Base-by-base conservation (phyloP, 2,329 filamentous ascomycete genomes). In the Colletotrichum kahawae region DNA sequence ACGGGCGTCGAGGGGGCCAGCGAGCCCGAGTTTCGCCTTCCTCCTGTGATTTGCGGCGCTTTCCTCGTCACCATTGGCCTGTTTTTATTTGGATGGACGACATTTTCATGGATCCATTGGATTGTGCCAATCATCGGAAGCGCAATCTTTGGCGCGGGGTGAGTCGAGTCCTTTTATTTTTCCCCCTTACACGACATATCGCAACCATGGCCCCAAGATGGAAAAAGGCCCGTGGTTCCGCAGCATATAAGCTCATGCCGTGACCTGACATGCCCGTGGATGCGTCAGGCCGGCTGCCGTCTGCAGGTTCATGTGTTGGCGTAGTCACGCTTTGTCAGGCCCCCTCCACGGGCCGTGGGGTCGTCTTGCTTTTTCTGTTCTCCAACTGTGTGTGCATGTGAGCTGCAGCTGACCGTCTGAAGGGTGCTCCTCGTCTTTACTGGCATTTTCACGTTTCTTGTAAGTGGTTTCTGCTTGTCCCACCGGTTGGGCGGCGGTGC, bases 31-130 rank as follows among this genome's bases (percentile, higher is more conserved):
- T 97, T 94, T 85, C 92, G 95, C 76, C 89, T 98, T 38, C 94
- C 95, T 8, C 92, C 95, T 38, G 91, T 92, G 24, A 93, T 96
- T 67, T 82, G 89, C 9, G 96, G 96, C n/a, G 92, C 92, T 1
- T 84, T 95, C 59, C 84, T 98, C 12, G 95, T 97, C 36, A 95
- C 95, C 7, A 87, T 94, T 71, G 95, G 95, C 8, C 85, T 98
- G 18, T 98, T 98, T 83, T 94, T 95, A 85, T 98, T 98, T 84
- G 95, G 92, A 10, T 98, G 95, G 94, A 95, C 94, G 6, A 93
- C 94, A 16, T 96, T 93, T 82, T 83, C 92, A 3, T 89, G 84
- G 78, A 90, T 98, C 64, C 93, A 95, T 84, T 96, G 92, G 92
- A 93, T 95, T 76, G 89, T 92, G 60, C 93, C 94, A 31, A 93